Conservation (phyloP, 192 early-diverging fungal genomes). For the Backusella parvicylindrica region DNA sequence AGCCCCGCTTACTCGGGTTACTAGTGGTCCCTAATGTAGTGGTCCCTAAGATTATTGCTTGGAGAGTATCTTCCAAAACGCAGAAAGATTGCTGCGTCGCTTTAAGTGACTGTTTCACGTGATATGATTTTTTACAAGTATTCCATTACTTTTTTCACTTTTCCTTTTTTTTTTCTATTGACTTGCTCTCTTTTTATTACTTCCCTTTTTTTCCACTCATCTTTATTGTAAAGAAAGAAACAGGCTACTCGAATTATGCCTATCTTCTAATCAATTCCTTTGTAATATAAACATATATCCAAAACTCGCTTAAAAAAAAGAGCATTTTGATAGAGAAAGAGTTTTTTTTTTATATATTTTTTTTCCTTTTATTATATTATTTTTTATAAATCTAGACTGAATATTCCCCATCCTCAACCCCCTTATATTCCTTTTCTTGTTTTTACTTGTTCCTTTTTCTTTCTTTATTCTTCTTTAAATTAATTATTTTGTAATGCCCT, state of each 20-base stretch:
- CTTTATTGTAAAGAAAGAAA: not conserved
- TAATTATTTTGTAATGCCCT: constrained; percentile 26
- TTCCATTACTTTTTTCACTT: not conserved
- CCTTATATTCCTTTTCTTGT: constrained; percentile 5
- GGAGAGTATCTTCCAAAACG: not conserved
- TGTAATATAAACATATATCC: not conserved
- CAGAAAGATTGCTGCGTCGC: not conserved
- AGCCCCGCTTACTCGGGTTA: too few relatives aligned
- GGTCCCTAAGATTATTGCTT: too few relatives aligned
- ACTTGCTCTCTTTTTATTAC: not conserved
- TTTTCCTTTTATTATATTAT: not conserved
- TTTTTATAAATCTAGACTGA: constrained; percentile 4
- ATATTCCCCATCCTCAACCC: not conserved
- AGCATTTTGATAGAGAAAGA: not conserved
- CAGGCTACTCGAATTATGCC: not conserved
- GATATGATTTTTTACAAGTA: not conserved
- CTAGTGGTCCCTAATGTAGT: too few relatives aligned
- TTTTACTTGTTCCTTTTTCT: not conserved
- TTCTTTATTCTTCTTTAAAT: constrained; percentile 15
- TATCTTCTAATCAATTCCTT: not conserved
- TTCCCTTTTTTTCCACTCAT: not conserved
- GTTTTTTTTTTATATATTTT: not conserved
- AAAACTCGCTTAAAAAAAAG: not conserved
- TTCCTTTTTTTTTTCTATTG: not conserved
- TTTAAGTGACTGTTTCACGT: not conserved